Evolutionary conservation across 257 asterid species (phyloP).

Genomic region (Paulownia fortunei): DNA sequence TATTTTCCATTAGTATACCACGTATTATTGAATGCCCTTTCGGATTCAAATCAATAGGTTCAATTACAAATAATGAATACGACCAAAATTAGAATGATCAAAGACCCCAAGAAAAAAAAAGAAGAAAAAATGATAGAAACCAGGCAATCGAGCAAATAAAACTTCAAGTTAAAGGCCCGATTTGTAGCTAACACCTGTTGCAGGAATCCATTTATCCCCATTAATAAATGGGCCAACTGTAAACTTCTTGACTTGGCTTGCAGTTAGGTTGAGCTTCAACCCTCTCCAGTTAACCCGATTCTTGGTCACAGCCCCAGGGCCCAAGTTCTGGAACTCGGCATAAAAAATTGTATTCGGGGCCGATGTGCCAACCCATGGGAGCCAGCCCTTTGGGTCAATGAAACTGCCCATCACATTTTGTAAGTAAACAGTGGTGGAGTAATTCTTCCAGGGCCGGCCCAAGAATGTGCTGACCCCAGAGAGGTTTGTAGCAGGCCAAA

Average conservation of each 20-base stretch:
- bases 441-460: constrained; percentile 91
- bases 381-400: constrained; percentile 76
- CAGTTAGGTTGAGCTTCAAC: constrained; percentile 56
- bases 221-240: constrained; percentile 61
- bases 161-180: constrained; percentile 53
- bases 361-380: constrained; percentile 80
- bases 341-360: constrained; percentile 81
- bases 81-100: background rate
- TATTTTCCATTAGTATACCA: background rate
- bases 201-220: constrained; percentile 71
- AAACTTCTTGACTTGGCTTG: constrained; percentile 53
- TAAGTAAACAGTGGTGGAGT: constrained; percentile 70
- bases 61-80: constrained; percentile 1
- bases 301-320: constrained; percentile 68
- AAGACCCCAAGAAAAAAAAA: background rate
- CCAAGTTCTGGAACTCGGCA: constrained; percentile 66
- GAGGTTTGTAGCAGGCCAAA: constrained; percentile 59
- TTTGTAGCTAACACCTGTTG: constrained; percentile 54
- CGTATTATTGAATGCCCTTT: background rate
- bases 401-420: constrained; percentile 49
- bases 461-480: constrained; percentile 57
- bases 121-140: too few species aligned
- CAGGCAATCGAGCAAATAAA: constrained; percentile 18
- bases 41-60: background rate
- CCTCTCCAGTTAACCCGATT: constrained; percentile 83